phyloP scores from a whole-genome alignment of 306 rosid species.

The Delonix regia region DNA sequence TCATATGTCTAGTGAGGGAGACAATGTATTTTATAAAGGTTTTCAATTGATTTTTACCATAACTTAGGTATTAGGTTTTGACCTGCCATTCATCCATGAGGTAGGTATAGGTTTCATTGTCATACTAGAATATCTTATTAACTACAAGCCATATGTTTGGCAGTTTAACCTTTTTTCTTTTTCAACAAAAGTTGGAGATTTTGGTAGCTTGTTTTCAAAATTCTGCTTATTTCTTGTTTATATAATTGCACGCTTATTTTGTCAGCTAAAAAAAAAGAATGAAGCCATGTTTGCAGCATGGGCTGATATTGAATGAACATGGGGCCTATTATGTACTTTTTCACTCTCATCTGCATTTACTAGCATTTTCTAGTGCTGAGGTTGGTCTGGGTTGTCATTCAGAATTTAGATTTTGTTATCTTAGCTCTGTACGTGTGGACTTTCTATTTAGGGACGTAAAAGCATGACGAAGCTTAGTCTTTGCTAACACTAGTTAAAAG shows the following conservation, averaged over 20 bases:
- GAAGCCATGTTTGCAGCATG: not conserved
- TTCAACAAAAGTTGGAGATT: not conserved
- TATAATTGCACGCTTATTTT: not conserved
- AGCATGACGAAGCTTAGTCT: not conserved
- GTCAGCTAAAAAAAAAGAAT: too few species aligned
- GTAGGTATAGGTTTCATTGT: not conserved
- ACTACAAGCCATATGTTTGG: not conserved
- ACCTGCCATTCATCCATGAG: not conserved
- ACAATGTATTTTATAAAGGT: not conserved
- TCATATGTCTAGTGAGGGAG: conserved; percentile 3
- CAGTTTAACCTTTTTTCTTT: not conserved
- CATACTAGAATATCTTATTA: conserved; percentile 5
- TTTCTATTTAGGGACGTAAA: not conserved
- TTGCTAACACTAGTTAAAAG: not conserved
- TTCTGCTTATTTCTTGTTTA: conserved; percentile 6
- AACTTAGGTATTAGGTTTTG: not conserved
- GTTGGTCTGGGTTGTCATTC: not conserved
- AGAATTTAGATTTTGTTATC: not conserved
- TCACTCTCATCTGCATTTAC: not conserved
- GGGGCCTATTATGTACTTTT: not conserved
- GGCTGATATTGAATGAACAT: not conserved
- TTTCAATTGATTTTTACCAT: not conserved
- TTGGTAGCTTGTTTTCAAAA: not conserved
- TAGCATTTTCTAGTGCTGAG: not conserved
- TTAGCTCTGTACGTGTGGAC: not conserved